Evolutionary conservation across 805 yeast genomes (phyloP), one percentile per base, ranked within the genome.

Genomic region (Clavispora asparagi): DNA sequence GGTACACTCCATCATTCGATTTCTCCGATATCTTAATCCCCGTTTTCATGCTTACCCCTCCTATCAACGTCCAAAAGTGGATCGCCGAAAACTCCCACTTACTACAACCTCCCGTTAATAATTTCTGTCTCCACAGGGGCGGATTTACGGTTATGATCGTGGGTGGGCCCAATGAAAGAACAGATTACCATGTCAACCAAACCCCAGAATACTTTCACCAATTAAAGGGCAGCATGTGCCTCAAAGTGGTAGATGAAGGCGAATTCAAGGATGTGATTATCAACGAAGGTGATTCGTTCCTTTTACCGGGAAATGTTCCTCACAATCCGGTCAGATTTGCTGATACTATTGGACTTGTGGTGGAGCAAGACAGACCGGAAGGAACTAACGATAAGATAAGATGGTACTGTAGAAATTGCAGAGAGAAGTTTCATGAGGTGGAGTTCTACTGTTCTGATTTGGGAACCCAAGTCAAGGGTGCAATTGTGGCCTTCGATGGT

Each of bases 91-190:
- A 91, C 63, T 71, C 74, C 19, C 81, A 86, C 53, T 73, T 87
- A 12, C 74, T 91, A 33, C 83, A 87, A 62, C 97, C 97, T 1
- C 97, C 97, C 1, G 96, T 91, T 30, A 89, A 89, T 64, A 91
- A 91, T 61, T 91, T 68, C 67, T 89, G 97, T 59, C 78, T 91
- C 27, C 96, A 91, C 64, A 74, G 90, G 41, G 96, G 95, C 6
- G 97, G 97, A 0, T 87, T 86, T 62, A 90, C 97, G 0, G 89
- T 90, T 32, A 91, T 91, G 97, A 82, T 90, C 43, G 95, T 91
- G 1, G 97, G 97, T 13, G 97, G 97, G 0, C 97, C 97, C 4
- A 91, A 91, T 62, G 95, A 84, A 58, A 74, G 97, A 47, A 90
- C 96, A 0, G 97, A 91, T 62, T 91, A 88, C 62, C 97, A 91